Evolutionary conservation across 169 alveolate genomes (phyloP).

Genomic region (Cryptosporidium felis): DNA sequence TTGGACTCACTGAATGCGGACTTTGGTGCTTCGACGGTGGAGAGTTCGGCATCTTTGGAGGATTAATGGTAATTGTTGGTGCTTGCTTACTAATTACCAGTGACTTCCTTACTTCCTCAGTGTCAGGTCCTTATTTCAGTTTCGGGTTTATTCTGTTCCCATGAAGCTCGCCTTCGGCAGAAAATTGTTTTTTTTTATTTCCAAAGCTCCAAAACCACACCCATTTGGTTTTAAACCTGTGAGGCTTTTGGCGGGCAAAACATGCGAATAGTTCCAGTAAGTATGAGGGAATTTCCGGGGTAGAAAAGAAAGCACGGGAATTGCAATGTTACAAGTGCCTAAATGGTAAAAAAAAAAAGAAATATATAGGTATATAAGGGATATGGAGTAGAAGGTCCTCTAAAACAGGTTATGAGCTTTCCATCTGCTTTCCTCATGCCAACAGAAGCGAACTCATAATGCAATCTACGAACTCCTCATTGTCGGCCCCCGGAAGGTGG

Average conservation of each 20-base stretch:
- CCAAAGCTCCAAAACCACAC: too few species aligned
- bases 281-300: too few species aligned
- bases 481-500: conserved; percentile 28
- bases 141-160: neutral
- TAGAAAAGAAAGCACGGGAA: too few species aligned
- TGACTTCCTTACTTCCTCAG: too few species aligned
- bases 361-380: too few species aligned
- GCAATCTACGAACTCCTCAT: conserved; percentile 57
- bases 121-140: too few species aligned
- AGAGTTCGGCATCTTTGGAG: conserved; percentile 3
- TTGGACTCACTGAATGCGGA: conserved; percentile 24
- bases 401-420: neutral
- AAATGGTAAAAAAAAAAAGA: neutral
- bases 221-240: neutral
- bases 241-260: conserved; percentile 29
- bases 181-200: neutral
- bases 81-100: too few species aligned
- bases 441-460: conserved; percentile 28
- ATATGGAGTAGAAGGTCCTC: neutral
- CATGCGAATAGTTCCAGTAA: neutral
- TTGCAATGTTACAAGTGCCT: neutral
- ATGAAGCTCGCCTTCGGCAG: neutral
- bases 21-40: neutral
- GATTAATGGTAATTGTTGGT: too few species aligned
- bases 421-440: neutral